Percentiles rank a stretch among this genome's conserved stretches.
Conservation (phyloP, 352 stramenopile genomes). For the Phytophthora nicotianae region DNA sequence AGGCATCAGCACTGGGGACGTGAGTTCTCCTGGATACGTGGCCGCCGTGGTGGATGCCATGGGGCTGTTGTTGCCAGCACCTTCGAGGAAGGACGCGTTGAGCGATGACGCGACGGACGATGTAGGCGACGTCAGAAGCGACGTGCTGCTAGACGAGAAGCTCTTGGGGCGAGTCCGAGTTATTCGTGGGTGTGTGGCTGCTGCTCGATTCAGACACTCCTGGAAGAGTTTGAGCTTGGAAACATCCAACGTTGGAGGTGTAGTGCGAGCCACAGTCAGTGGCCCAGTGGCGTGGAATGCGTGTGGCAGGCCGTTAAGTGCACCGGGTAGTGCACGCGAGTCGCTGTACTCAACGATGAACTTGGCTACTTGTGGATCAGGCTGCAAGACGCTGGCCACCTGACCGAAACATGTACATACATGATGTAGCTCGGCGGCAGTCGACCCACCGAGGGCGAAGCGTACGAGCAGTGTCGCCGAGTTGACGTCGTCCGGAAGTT, state of each 20-base stretch:
- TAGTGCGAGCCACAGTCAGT: conserved; percentile 53
- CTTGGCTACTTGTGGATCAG: conserved; percentile 43
- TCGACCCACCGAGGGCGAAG: conserved; percentile 26
- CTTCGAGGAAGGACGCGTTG: conserved; percentile 62
- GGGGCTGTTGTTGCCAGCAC: conserved; percentile 32
- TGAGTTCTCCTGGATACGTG: conserved; percentile 35
- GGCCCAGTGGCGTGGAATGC: conserved; percentile 41
- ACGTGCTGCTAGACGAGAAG: conserved; percentile 66
- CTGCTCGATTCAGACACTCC: conserved; percentile 42
- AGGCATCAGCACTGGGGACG: conserved; percentile 38
- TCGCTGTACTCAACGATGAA: conserved; percentile 85
- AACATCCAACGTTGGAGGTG: conserved; percentile 59
- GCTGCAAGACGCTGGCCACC: conserved; percentile 74
- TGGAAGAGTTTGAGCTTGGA: conserved; percentile 72
- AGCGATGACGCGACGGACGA: conserved; percentile 70
- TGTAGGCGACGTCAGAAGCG: conserved; percentile 68
- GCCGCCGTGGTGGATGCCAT: conserved; percentile 29
- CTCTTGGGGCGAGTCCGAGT: conserved; percentile 51
- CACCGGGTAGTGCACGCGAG: conserved; percentile 48
- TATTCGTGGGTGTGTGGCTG: conserved; percentile 14
- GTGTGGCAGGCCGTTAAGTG: conserved; percentile 44
- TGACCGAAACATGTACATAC: conserved; percentile 74
- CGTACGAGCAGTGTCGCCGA: conserved; percentile 63
- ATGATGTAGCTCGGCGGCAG: conserved; percentile 56
- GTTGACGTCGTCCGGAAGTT: conserved; percentile 66